phyloP scores from a whole-genome alignment of 2,329 filamentous ascomycete species.

The Gaeumannomyces tritici region DNA sequence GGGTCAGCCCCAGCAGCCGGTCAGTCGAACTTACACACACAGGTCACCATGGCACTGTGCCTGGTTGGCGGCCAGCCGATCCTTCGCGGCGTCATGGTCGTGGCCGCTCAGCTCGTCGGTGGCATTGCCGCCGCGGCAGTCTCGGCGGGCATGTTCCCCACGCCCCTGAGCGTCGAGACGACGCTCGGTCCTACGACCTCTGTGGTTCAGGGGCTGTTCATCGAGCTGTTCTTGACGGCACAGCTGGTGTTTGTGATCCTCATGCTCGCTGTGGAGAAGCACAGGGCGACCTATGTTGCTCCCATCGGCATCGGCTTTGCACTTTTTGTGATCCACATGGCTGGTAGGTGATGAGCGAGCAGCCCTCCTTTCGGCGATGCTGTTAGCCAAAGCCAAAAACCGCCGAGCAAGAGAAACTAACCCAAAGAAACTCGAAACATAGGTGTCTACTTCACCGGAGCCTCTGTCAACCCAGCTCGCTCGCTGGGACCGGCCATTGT shows the following conservation, averaged over 20 bases:
- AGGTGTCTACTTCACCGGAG: slow-evolving; percentile 7
- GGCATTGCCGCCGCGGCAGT: slow-evolving; percentile 50
- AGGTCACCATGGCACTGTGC: slow-evolving; percentile 50
- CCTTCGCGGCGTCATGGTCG: slow-evolving; percentile 38
- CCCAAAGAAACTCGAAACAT: neutral
- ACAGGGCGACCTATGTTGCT: slow-evolving; percentile 61
- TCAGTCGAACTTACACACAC: too few species aligned
- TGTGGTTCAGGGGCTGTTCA: slow-evolving; percentile 50
- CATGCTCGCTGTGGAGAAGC: slow-evolving; percentile 65
- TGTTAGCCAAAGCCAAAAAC: neutral
- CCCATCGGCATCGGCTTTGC: slow-evolving; percentile 64
- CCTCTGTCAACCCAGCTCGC: slow-evolving; percentile 6
- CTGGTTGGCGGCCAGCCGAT: slow-evolving; percentile 47
- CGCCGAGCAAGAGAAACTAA: too few species aligned
- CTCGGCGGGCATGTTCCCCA: slow-evolving; percentile 48
- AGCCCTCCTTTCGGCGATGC: neutral
- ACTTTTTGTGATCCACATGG: slow-evolving; percentile 50
- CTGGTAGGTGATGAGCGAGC: slow-evolving; percentile 12
- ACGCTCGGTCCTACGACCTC: slow-evolving; percentile 40
- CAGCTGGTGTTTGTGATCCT: slow-evolving; percentile 55
- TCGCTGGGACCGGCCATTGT: slow-evolving; percentile 3
- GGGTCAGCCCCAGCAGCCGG: too few species aligned
- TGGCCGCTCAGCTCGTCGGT: slow-evolving; percentile 47
- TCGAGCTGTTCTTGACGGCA: slow-evolving; percentile 57
- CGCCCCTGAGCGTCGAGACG: slow-evolving; percentile 41